Base-by-base conservation (phyloP, 108 stramenopile species). In the Nitzschia inconspicua region DNA sequence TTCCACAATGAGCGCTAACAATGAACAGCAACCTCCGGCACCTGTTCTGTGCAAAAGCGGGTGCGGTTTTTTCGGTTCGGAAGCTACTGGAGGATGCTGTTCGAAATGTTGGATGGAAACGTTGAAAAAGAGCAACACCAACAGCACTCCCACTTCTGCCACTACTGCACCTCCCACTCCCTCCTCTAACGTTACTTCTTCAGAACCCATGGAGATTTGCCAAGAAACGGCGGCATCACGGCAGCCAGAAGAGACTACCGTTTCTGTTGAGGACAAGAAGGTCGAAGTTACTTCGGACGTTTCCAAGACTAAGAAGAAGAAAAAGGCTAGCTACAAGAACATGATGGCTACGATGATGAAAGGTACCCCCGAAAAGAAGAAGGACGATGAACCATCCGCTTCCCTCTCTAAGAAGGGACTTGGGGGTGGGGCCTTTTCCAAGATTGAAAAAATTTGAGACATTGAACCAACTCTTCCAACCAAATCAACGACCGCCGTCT, bases 381-480 rank as follows among this genome's bases (percentile, higher is more conserved):
- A 74, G 14, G 77, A 78, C 46, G 47, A 22, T 1, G 75, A 78
- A 66, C 73, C 70, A 55, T 77, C 84, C 52, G 73, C 78, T 52
- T 74, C 80, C 53, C 47, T 61, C 5, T 66, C 85, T 36, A 39
- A 46, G 36, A 61, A 77, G 37, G 76, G 70, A 32, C 66, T 80
- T 22, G 86, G 86, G 2, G 86, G 86, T 1, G 86, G 86, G 34
- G 72, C 66, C 44, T 88, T 88, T 55, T 60, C 65, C 28, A 88
- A 88, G 68, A 66, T 88, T 49, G 86, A 84, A 54, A 88, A 88
- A 61, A 88, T 88, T 64, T 88, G 65, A 83, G n/a, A n/a, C n/a
- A n/a, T 39, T 10, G 14, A 11, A 10, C 14, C 37, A 11, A 11
- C 37, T 39, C 37, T 39, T 39, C 14, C 37, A 14, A 39, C 10